A percentile compares a stretch with the other conserved stretches of the same genome.
Evolutionary conservation across 2,329 filamentous ascomycete genomes (phyloP).

Genomic region (Periconia sp.): DNA sequence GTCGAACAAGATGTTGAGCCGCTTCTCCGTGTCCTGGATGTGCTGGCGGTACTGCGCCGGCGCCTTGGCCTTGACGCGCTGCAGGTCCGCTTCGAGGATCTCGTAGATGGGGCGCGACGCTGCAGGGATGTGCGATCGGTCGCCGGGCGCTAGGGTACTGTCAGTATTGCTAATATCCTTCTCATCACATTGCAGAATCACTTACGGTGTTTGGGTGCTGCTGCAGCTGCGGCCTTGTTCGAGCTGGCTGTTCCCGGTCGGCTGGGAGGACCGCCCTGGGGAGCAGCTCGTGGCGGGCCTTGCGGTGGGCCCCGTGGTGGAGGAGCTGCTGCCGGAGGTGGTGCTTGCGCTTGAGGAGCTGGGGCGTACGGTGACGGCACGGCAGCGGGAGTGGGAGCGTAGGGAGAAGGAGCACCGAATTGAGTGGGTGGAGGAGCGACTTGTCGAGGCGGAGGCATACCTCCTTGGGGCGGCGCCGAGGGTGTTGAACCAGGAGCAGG

Average conservation of each 20-base stretch:
- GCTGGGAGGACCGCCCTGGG: constrained; percentile 42
- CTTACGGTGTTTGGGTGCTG: constrained; percentile 70
- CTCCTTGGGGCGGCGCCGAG: constrained; percentile 42
- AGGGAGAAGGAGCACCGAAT: constrained; percentile 35
- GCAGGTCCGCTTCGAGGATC: constrained; percentile 79
- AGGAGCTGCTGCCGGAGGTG: constrained; percentile 45
- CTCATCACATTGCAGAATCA: constrained; percentile 17
- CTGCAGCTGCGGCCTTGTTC: constrained; percentile 52
- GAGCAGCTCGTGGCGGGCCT: constrained; percentile 49
- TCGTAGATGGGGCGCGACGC: constrained; percentile 78
- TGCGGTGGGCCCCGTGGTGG: constrained; percentile 31
- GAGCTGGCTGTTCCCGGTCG: constrained; percentile 54
- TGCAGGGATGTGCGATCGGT: constrained; percentile 84
- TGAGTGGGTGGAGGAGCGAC: constrained; percentile 48
- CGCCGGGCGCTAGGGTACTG: constrained; percentile 61
- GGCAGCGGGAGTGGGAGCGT: constrained; percentile 28
- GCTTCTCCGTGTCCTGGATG: constrained; percentile 91
- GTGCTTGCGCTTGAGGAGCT: constrained; percentile 36
- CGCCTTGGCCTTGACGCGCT: constrained; percentile 81
- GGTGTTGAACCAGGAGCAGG: constrained; percentile 63
- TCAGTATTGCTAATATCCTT: constrained; percentile 19
- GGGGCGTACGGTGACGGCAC: constrained; percentile 6
- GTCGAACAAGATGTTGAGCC: constrained; percentile 91
- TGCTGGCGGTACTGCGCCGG: constrained; percentile 85
- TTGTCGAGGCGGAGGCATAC: constrained; percentile 44